Percentiles rank a stretch among this genome's conserved stretches.
Evolutionary conservation across 768 basidiomycete genomes (phyloP).

Genomic region (Grammothele lineata): DNA sequence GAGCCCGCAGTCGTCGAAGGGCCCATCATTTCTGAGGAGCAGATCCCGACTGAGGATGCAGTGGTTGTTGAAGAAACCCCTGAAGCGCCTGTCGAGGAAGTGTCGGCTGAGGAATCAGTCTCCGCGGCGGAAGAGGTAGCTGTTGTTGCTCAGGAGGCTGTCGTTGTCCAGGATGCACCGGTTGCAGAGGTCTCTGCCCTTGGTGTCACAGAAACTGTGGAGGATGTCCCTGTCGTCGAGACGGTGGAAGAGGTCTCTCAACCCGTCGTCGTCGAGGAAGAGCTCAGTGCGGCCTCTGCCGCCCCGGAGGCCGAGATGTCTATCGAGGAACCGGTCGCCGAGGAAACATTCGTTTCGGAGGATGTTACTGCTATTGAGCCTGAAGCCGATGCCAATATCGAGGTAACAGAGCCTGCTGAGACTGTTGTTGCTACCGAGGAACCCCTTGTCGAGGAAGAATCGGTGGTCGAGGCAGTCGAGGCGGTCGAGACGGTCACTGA

Average conservation of each 20-base stretch:
- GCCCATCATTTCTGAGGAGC: too few species aligned
- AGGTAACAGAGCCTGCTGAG: neutral
- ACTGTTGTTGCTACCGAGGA: neutral
- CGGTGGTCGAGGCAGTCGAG: neutral
- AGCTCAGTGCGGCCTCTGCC: neutral
- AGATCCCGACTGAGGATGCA: too few species aligned
- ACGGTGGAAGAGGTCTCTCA: neutral
- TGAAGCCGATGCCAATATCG: neutral
- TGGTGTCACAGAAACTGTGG: too few species aligned
- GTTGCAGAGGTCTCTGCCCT: too few species aligned
- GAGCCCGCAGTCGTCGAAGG: neutral
- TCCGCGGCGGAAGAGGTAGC: neutral
- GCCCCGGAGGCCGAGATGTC: too few species aligned
- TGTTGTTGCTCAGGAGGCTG: too few species aligned
- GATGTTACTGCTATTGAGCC: neutral
- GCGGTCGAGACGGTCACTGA: too few species aligned
- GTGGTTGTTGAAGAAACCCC: constrained; percentile 1
- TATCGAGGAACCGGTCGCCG: neutral
- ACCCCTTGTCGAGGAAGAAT: neutral
- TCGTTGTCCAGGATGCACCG: too few species aligned
- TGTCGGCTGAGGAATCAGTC: neutral
- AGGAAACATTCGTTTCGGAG: neutral
- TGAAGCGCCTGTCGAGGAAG: neutral
- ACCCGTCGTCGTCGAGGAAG: constrained; percentile 1
- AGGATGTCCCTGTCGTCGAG: neutral